phyloP scores from a whole-genome alignment of 108 stramenopile genomes.

The Conticribra weissflogii region DNA sequence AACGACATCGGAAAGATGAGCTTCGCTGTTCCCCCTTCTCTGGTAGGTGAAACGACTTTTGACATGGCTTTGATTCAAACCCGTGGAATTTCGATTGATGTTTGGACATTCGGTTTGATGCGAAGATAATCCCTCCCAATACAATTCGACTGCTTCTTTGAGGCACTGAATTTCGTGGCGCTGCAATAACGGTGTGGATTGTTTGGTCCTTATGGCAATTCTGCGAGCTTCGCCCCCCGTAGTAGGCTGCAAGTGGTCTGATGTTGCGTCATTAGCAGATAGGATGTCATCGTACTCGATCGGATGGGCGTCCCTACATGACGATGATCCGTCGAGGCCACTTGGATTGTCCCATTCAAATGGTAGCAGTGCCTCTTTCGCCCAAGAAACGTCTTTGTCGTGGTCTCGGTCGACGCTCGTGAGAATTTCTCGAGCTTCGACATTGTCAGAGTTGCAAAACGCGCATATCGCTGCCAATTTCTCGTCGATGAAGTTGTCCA shows the following conservation, averaged over 20 bases:
- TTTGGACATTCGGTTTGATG: background rate
- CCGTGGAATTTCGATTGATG: background rate
- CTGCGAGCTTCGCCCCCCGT: background rate
- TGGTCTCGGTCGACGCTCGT: background rate
- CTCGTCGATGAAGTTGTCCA: too few species aligned
- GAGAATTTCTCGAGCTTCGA: too few species aligned
- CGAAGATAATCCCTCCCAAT: conserved; percentile 16
- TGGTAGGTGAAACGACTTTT: conserved; percentile 64
- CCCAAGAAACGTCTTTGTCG: background rate
- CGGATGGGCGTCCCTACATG: background rate
- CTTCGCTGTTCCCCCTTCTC: conserved; percentile 55
- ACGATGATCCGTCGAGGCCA: background rate
- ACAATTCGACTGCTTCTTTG: conserved; percentile 19
- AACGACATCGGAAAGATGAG: conserved; percentile 44
- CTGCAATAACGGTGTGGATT: conserved; percentile 28
- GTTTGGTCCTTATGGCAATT: conserved; percentile 27
- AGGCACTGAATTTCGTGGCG: conserved; percentile 28
- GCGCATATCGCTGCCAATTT: too few species aligned
- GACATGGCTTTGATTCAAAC: background rate
- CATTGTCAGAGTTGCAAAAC: too few species aligned
- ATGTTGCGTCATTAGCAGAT: background rate
- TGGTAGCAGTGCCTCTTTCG: background rate
- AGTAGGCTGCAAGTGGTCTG: background rate
- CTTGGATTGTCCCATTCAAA: conserved; percentile 7
- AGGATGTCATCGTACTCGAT: background rate